phyloP scores from a whole-genome alignment of 2,329 filamentous ascomycete species.

The Pseudopithomyces chartarum region DNA sequence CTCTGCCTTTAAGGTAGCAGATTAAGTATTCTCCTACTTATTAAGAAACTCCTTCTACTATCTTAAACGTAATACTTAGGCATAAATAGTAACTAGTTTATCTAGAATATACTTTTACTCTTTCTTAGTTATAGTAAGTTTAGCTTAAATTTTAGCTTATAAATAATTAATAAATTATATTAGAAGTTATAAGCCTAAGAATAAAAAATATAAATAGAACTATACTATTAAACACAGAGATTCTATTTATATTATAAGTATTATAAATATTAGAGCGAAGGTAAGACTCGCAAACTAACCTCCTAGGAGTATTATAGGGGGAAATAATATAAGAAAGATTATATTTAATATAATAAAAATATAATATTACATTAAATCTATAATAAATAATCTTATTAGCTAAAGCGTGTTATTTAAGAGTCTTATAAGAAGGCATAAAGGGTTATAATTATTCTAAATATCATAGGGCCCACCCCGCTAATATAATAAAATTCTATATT shows the following conservation, averaged over 20 bases:
- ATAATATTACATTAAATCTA: neutral
- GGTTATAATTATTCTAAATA: neutral
- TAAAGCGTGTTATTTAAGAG: neutral
- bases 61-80: neutral
- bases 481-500: neutral
- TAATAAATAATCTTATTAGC: neutral
- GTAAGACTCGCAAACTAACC: neutral
- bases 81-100: neutral
- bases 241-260: neutral
- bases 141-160: neutral
- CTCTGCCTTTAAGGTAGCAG: neutral
- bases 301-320: neutral
- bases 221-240: neutral
- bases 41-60: slow-evolving; percentile 7
- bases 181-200: neutral
- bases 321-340: neutral
- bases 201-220: neutral
- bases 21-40: neutral
- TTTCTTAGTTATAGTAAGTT: neutral
- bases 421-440: neutral
- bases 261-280: neutral
- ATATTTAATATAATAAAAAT: neutral
- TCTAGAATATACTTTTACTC: neutral
- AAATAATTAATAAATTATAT: neutral
- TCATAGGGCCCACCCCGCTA: neutral